These are phyloP conservation scores for Russula sp. DNA, from an alignment of 768 basidiomycete genomes.

Conservation along the genomic window DNA sequence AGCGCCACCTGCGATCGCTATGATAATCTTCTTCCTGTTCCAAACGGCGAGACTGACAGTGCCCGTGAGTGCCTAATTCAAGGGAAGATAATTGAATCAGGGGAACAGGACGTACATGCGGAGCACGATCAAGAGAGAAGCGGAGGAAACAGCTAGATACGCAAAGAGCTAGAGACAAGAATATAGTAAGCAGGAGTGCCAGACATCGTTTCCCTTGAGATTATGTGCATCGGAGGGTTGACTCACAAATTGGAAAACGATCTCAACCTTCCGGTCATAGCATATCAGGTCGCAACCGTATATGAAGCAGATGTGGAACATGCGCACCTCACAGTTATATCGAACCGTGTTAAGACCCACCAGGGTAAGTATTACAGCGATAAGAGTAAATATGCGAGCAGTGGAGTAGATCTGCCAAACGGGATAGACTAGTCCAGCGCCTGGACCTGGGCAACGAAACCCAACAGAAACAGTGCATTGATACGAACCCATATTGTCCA, in stretches of 20 bases:
- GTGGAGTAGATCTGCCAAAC: neutral
- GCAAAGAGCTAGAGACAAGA: neutral
- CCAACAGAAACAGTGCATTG: no score
- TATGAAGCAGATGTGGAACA: neutral
- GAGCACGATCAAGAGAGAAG: neutral
- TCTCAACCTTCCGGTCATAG: neutral
- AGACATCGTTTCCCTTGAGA: neutral
- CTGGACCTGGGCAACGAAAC: no score
- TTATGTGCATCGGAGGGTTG: neutral
- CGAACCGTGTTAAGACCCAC: no score
- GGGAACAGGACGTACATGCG: no score
- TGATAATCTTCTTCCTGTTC: no score
- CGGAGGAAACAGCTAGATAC: neutral
- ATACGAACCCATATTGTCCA: no score
- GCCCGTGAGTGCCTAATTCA: no score
- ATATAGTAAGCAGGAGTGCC: no score
- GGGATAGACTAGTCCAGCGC: neutral
- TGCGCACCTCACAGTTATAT: neutral
- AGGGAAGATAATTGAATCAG: no score
- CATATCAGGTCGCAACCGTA: neutral
- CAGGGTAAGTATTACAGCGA: neutral
- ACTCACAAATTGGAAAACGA: neutral
- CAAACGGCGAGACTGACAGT: neutral
- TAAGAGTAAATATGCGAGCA: neutral
- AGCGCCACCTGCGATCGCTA: no score